A percentile compares a stretch with the other conserved stretches of the same genome.
These are phyloP conservation scores for Penicillium sp. DNA, from an alignment of 2,329 filamentous ascomycete species.

Conservation along the genomic window DNA sequence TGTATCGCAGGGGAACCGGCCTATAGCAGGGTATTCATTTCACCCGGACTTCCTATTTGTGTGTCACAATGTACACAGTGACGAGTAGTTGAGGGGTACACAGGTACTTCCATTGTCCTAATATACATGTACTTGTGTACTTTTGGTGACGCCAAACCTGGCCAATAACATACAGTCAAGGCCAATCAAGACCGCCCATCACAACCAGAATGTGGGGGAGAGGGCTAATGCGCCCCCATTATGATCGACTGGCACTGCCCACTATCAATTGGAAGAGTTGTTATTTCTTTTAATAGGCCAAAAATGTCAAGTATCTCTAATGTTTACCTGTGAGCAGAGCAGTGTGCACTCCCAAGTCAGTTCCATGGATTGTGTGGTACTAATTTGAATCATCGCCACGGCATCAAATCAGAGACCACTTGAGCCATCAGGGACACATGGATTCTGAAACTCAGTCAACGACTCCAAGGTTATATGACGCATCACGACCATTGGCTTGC, in stretches of 20 bases:
- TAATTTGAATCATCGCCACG: not conserved
- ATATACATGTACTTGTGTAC: not conserved
- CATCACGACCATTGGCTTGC: constrained; percentile 9
- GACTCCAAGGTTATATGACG: not conserved
- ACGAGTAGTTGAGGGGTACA: not conserved
- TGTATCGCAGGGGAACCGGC: constrained; percentile 2
- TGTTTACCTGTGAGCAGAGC: not conserved
- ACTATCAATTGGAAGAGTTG: not conserved
- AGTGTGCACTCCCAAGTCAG: not conserved
- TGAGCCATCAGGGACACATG: not conserved
- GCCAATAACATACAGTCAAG: not conserved
- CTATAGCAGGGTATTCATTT: not conserved
- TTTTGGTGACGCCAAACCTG: not conserved
- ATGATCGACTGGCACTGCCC: constrained; percentile 2
- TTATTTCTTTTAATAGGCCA: not conserved
- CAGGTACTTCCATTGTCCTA: not conserved
- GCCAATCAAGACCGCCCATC: not conserved
- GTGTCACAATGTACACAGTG: constrained; percentile 13
- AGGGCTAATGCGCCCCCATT: not conserved
- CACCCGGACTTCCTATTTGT: not conserved
- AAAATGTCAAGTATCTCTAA: not conserved
- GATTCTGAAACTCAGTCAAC: constrained; percentile 6
- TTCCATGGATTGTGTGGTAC: not conserved
- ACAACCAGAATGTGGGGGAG: not conserved
- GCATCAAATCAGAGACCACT: not conserved